These are phyloP conservation scores for Cadophora luteo-olivacea DNA, from an alignment of 2,329 filamentous ascomycete species.

Conservation along the genomic window DNA sequence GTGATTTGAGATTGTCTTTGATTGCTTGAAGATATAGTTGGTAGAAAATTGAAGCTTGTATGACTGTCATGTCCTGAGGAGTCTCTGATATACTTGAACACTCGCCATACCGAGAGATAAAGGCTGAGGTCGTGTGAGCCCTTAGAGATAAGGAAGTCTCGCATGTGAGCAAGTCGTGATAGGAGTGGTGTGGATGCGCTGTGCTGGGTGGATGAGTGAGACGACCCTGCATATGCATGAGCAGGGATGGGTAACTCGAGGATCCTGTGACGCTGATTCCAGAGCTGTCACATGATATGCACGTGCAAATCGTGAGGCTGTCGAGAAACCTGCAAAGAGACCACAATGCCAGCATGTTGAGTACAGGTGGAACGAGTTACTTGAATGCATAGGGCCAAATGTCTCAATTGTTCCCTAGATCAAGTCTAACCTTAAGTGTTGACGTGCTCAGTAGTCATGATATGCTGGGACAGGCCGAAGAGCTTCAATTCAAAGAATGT, in stretches of 20 bases:
- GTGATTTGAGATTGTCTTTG: neutral
- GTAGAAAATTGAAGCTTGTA: neutral
- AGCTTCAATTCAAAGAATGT: no score
- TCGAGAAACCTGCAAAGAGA: no score
- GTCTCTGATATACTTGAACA: neutral
- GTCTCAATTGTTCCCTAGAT: no score
- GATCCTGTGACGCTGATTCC: neutral
- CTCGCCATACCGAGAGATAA: neutral
- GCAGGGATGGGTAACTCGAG: neutral
- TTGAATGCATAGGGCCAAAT: no score
- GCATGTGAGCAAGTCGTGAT: conserved; percentile 15
- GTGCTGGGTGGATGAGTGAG: conserved; percentile 1
- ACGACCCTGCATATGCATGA: conserved; percentile 14
- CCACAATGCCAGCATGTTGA: no score
- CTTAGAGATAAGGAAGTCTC: conserved; percentile 5
- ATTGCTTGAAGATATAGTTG: neutral
- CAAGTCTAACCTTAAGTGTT: no score
- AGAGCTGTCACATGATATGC: neutral
- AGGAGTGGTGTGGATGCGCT: neutral
- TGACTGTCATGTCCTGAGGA: neutral
- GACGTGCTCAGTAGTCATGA: no score
- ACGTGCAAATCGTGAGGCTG: no score
- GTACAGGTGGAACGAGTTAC: no score
- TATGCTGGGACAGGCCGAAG: no score
- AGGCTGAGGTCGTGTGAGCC: conserved; percentile 13